Evolutionary conservation across 2,329 filamentous ascomycete genomes (phyloP).

Genomic region (Cercospora nicotianae): DNA sequence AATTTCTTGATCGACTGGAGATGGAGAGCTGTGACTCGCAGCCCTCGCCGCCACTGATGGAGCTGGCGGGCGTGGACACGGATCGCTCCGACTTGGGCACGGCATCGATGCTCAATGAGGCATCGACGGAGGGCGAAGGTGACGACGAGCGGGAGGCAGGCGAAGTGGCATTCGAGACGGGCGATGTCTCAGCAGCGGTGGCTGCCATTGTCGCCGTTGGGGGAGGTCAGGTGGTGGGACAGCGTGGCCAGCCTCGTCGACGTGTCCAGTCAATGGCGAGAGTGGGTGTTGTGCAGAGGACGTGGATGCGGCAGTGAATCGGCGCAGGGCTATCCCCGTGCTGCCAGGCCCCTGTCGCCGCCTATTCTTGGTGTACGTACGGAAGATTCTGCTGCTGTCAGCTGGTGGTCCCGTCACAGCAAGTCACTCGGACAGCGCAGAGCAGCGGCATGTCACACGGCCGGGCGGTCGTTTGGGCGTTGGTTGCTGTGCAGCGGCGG

Average conservation of each 20-base stretch:
- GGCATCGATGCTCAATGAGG: constrained; percentile 62
- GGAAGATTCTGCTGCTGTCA: background rate
- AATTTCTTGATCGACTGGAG: constrained; percentile 44
- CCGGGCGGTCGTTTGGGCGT: background rate
- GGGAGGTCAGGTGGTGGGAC: background rate
- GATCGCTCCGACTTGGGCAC: constrained; percentile 61
- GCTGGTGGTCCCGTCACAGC: background rate
- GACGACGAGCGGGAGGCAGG: constrained; percentile 53
- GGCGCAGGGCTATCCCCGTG: background rate
- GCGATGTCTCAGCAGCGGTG: constrained; percentile 20
- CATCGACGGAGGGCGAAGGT: constrained; percentile 64
- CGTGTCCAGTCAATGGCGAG: background rate
- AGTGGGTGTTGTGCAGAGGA: background rate
- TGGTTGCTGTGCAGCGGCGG: background rate
- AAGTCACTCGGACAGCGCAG: background rate
- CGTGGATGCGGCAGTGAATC: background rate
- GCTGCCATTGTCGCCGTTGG: constrained; percentile 5
- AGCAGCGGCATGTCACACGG: background rate
- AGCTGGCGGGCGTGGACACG: constrained; percentile 60
- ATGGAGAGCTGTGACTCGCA: constrained; percentile 50
- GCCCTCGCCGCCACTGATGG: constrained; percentile 37
- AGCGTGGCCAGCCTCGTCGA: background rate
- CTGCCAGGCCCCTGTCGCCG: background rate
- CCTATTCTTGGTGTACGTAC: background rate
- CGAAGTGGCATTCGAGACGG: constrained; percentile 31